These are phyloP conservation scores for Trichosanthes truncata DNA, from an alignment of 306 rosid genomes.

Conservation along the genomic window DNA sequence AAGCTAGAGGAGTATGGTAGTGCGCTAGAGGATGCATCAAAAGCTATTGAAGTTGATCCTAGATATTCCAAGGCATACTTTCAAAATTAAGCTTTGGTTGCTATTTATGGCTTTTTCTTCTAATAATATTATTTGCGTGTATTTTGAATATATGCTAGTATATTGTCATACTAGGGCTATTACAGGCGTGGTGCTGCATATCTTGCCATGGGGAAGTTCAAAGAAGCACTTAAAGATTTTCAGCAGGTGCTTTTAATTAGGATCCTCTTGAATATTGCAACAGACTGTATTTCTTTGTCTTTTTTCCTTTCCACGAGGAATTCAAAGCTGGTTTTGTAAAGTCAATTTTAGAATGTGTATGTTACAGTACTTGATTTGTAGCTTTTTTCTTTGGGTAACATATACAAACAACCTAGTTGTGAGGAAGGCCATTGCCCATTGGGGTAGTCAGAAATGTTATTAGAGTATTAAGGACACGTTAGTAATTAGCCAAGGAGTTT, in stretches of 20 bases:
- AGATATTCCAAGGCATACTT: constrained; percentile 76
- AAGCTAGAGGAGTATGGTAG: constrained; percentile 94
- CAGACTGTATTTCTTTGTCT: background rate
- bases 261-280: background rate
- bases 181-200: constrained; percentile 92
- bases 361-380: background rate
- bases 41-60: constrained; percentile 84
- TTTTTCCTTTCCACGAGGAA: background rate
- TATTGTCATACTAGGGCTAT: constrained; percentile 61
- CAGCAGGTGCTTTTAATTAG: constrained; percentile 55
- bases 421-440: background rate
- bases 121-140: constrained; percentile 8
- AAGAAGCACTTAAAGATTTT: constrained; percentile 94
- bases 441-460: background rate
- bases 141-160: background rate
- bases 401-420: background rate
- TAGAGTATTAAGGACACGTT: background rate
- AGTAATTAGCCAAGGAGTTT: background rate
- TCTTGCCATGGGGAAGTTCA: constrained; percentile 88
- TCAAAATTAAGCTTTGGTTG: constrained; percentile 11
- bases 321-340: background rate
- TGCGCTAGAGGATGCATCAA: constrained; percentile 90
- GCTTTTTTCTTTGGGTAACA: background rate
- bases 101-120: background rate
- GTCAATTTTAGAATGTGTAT: background rate